A percentile compares a stretch with the other conserved stretches of the same genome.
These are phyloP conservation scores for Erigeron canadensis DNA, from an alignment of 129 eudicot genomes.

Conservation along the genomic window DNA sequence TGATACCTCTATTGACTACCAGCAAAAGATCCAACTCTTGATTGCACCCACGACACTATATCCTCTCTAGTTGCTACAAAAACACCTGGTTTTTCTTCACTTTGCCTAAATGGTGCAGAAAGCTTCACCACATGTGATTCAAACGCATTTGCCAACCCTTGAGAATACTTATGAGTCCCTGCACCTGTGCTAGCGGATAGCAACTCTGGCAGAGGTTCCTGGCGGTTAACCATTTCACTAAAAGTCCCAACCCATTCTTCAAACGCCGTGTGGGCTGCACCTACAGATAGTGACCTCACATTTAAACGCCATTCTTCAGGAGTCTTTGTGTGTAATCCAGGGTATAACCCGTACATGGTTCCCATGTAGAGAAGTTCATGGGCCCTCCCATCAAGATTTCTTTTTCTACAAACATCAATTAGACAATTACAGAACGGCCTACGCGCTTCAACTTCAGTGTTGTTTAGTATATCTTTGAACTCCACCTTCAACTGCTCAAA, in stretches of 20 bases:
- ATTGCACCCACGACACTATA: slow-evolving; percentile 57
- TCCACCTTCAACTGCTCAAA: slow-evolving; percentile 42
- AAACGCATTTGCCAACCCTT: slow-evolving; percentile 52
- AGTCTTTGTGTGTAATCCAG: slow-evolving; percentile 60
- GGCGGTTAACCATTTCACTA: slow-evolving; percentile 44
- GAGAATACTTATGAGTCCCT: slow-evolving; percentile 65
- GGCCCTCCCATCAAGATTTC: slow-evolving; percentile 47
- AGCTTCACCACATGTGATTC: slow-evolving; percentile 50
- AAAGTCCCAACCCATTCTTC: slow-evolving; percentile 73
- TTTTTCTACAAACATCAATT: slow-evolving; percentile 63
- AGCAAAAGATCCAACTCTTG: slow-evolving; percentile 37
- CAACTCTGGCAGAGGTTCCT: slow-evolving; percentile 53
- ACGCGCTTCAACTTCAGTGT: slow-evolving; percentile 56
- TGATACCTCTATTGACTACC: slow-evolving; percentile 22
- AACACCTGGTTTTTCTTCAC: slow-evolving; percentile 56
- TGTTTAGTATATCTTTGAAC: slow-evolving; percentile 49
- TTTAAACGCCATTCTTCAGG: slow-evolving; percentile 66
- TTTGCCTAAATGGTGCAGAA: slow-evolving; percentile 59
- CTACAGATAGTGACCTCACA: slow-evolving; percentile 64
- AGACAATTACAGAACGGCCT: slow-evolving; percentile 67
- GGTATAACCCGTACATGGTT: slow-evolving; percentile 58
- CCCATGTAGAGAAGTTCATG: slow-evolving; percentile 68
- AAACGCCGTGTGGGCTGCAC: slow-evolving; percentile 73
- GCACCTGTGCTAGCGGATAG: slow-evolving; percentile 64
- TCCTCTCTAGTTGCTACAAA: slow-evolving; percentile 69